Evolutionary conservation across 768 basidiomycete species (phyloP).

Genomic region (Kwoniella pini): DNA sequence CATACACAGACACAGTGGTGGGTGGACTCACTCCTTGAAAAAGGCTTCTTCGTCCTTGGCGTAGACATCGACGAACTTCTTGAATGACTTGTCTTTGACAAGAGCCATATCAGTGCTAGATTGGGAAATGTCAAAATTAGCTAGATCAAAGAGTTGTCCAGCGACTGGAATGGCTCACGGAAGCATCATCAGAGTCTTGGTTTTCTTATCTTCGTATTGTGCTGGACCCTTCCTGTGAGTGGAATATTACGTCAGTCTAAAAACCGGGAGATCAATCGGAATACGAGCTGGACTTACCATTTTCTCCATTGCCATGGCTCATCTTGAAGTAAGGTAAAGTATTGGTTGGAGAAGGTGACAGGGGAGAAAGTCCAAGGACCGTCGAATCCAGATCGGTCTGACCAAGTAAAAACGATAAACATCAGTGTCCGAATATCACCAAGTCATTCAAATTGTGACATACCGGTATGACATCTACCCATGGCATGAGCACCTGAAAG

Average conservation of each 20-base stretch:
- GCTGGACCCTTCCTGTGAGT: conserved; percentile 61
- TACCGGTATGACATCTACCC: conserved; percentile 88
- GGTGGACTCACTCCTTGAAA: conserved; percentile 80
- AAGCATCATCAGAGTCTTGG: conserved; percentile 88
- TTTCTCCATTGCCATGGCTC: conserved; percentile 93
- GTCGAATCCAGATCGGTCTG: conserved; percentile 55
- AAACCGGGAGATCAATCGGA: conserved; percentile 4
- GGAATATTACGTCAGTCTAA: neutral
- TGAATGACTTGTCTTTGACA: conserved; percentile 86
- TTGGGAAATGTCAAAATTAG: too few species aligned
- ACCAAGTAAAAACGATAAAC: neutral
- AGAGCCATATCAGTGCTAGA: conserved; percentile 86
- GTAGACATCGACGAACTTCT: conserved; percentile 81
- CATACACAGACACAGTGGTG: neutral
- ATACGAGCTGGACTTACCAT: conserved; percentile 63
- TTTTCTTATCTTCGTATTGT: conserved; percentile 90
- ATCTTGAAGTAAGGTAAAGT: conserved; percentile 61
- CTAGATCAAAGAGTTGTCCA: too few species aligned
- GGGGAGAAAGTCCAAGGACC: conserved; percentile 77
- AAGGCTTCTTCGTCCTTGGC: conserved; percentile 80
- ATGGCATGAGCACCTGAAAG: conserved; percentile 92
- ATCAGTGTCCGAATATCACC: neutral
- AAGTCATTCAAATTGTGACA: conserved; percentile 12
- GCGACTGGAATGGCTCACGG: too few species aligned
- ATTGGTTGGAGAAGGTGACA: conserved; percentile 47